Evolutionary conservation across 129 eudicot species (phyloP).

Genomic region (Pittosporum tobira): DNA sequence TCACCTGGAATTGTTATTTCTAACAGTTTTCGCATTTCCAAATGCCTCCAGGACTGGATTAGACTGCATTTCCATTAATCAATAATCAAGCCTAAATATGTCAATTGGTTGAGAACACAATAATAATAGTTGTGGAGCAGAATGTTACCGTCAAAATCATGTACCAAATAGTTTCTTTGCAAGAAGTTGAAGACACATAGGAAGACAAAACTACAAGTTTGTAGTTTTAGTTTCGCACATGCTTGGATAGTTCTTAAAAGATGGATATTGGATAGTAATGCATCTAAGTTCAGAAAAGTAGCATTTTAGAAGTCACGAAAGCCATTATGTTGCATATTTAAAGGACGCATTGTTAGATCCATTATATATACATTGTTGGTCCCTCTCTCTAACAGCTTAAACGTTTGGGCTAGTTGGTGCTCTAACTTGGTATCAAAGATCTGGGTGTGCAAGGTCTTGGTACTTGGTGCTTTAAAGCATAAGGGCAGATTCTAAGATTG

Average conservation of each 20-base stretch:
- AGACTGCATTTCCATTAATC: slow-evolving; percentile 54
- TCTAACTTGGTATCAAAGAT: too few species aligned
- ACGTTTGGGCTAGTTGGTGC: too few species aligned
- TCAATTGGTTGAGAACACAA: too few species aligned
- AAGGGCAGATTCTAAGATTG: slow-evolving; percentile 7
- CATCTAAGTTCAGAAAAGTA: neutral
- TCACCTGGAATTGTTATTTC: slow-evolving; percentile 94
- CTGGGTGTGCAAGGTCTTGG: too few species aligned
- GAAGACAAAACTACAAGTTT: neutral
- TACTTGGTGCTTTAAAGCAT: slow-evolving; percentile 6
- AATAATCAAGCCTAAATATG: too few species aligned
- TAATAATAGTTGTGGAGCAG: too few species aligned
- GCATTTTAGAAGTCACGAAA: too few species aligned
- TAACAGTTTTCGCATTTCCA: slow-evolving; percentile 98
- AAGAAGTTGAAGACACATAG: neutral
- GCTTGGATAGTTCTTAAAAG: slow-evolving; percentile 11
- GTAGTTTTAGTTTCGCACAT: neutral
- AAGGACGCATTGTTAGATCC: too few species aligned
- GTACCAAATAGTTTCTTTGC: neutral
- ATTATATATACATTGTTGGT: too few species aligned
- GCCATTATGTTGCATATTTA: too few species aligned
- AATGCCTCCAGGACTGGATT: slow-evolving; percentile 99
- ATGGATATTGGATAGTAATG: neutral
- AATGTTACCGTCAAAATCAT: neutral
- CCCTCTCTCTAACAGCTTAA: too few species aligned